These are phyloP conservation scores for Myriosclerotinia curreyana DNA, from an alignment of 2,329 filamentous ascomycete species.

Conservation along the genomic window DNA sequence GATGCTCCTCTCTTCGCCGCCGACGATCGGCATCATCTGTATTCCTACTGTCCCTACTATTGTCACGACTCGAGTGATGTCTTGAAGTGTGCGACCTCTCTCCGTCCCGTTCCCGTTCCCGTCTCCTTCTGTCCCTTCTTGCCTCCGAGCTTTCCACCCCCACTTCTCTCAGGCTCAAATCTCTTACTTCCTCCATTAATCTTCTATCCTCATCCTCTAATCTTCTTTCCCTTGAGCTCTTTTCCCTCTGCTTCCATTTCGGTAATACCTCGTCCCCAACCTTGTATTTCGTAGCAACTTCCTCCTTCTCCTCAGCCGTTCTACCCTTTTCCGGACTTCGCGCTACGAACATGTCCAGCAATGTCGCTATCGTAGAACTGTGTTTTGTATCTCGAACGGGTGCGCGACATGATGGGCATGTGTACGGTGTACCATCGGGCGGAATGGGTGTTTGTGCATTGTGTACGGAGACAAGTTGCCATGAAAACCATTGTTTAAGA, in stretches of 20 bases:
- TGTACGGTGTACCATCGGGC: constrained; percentile 54
- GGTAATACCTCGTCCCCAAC: constrained; percentile 80
- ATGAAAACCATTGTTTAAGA: constrained; percentile 92
- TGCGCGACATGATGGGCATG: constrained; percentile 90
- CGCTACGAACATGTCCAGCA: constrained; percentile 83
- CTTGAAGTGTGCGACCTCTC: constrained; percentile 32
- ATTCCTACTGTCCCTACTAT: constrained; percentile 34
- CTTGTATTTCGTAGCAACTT: constrained; percentile 72
- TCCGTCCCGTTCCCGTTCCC: constrained; percentile 31
- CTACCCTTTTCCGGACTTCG: constrained; percentile 75
- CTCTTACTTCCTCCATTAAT: constrained; percentile 36
- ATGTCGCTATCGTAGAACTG: constrained; percentile 84
- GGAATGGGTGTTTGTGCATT: constrained; percentile 32
- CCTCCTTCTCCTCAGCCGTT: constrained; percentile 68
- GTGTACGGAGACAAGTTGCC: constrained; percentile 50
- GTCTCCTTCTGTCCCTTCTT: constrained; percentile 36
- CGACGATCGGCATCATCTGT: constrained; percentile 35
- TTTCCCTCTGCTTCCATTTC: constrained; percentile 50
- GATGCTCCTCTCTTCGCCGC: constrained; percentile 38
- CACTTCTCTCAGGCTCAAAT: constrained; percentile 56
- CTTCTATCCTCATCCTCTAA: constrained; percentile 45
- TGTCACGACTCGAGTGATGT: constrained; percentile 39
- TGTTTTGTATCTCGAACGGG: constrained; percentile 80
- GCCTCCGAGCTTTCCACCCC: constrained; percentile 45
- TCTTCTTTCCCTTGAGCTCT: constrained; percentile 52